These are phyloP conservation scores for Cytospora piceae DNA, from an alignment of 2,329 filamentous ascomycete genomes.

Conservation along the genomic window DNA sequence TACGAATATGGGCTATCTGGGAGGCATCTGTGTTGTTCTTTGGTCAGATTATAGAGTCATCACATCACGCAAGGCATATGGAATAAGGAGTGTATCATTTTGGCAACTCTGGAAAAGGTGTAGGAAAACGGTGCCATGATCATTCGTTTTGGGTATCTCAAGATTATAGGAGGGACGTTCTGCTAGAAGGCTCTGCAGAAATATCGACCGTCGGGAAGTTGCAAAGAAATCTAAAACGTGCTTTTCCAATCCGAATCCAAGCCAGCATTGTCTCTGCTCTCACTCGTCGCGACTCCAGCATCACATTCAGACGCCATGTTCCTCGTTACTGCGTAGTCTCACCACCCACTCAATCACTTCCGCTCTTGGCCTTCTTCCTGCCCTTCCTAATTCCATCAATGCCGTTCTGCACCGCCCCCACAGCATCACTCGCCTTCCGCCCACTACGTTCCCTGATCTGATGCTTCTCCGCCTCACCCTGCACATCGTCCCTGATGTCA, in stretches of 20 bases:
- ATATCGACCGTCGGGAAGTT: neutral
- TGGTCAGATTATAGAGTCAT: neutral
- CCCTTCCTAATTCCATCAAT: slow-evolving; percentile 40
- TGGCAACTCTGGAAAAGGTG: neutral
- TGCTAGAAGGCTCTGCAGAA: neutral
- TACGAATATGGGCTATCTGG: neutral
- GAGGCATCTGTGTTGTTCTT: neutral
- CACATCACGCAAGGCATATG: neutral
- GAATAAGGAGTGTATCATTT: slow-evolving; percentile 1
- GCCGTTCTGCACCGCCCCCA: slow-evolving; percentile 41
- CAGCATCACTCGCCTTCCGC: slow-evolving; percentile 40
- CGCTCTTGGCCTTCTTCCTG: slow-evolving; percentile 28
- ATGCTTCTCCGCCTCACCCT: slow-evolving; percentile 59
- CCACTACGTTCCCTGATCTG: slow-evolving; percentile 48
- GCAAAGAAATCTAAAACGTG: neutral
- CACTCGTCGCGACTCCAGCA: neutral
- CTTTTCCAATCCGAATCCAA: neutral
- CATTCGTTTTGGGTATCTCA: slow-evolving; percentile 12
- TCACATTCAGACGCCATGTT: neutral
- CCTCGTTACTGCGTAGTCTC: neutral
- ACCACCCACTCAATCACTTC: slow-evolving; percentile 37
- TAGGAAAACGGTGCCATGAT: neutral
- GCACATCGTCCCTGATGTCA: slow-evolving; percentile 57
- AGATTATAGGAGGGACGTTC: slow-evolving; percentile 2
- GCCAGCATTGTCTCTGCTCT: neutral